Evolutionary conservation across 1,284 basidiomycete genomes (phyloP), one percentile per base, ranked within the genome.

Genomic region (Austroboletus novae-zelandiae): DNA sequence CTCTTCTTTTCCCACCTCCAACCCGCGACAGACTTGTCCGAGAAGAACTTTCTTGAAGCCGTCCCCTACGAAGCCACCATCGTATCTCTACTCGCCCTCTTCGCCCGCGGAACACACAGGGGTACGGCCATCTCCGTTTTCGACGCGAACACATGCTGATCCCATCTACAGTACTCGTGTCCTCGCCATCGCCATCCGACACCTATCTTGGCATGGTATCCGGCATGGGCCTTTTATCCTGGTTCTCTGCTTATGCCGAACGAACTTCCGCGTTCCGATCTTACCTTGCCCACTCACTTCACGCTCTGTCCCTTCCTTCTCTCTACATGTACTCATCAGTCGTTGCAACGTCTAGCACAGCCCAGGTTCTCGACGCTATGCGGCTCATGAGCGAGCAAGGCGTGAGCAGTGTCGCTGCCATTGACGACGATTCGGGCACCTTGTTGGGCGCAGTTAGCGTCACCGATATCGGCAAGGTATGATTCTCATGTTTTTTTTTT

Each of bases 361-460:
- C 79, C 4, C 74, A 75, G 18, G 82, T 89, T 17, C 70, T 89
- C 31, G 83, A 89, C 64, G 86, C 86, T 5, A 90, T 90, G 88
- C 78, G 73, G 51, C 71, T 86, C 29, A 89, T 90, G 88, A 88
- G 85, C 59, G 84, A 88, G 55, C 78, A 84, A 61, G 88, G 88
- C 18, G 86, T 90, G 34, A 88, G 88, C 63, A 88, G 84, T 57
- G 72, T 89, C 43, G 88, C 88, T 18, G 83, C 90, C 8, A 63
- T 88, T 5, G 83, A 88, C 44, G 84, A 86, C 47, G 81, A 80
- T 30, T 56, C 43, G 4, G 65, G 83, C 5, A 72, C 68, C 30
- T 67, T 91, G 40, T 65, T 87, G 53, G 87, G 88, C 55, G 84
- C 86, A 4, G 80, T 90, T 30, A 89, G 84, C 60, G 88, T 89